Conservation (phyloP, 2,329 filamentous ascomycete species). For the Aspergillus hortae region DNA sequence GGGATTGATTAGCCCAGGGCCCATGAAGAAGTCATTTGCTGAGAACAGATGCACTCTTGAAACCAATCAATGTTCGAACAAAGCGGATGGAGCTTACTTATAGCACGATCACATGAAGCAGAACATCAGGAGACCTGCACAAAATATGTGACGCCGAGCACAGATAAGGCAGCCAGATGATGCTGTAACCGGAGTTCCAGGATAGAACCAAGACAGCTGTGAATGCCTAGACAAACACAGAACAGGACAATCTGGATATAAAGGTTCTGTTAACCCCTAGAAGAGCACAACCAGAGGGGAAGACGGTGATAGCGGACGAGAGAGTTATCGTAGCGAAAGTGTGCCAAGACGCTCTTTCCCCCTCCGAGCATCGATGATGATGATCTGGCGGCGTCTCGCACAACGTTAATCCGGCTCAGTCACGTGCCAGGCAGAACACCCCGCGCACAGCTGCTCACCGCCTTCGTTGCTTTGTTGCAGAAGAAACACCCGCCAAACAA, state of each 20-base stretch:
- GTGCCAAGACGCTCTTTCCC: constrained; percentile 20
- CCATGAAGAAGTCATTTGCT: background rate
- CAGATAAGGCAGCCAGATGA: constrained; percentile 5
- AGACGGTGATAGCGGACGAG: constrained; percentile 8
- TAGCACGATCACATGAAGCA: constrained; percentile 10
- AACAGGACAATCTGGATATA: background rate
- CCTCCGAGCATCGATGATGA: constrained; percentile 18
- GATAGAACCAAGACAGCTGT: background rate
- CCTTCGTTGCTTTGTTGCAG: constrained; percentile 17
- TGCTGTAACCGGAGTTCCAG: background rate
- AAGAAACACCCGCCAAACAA: constrained; percentile 29
- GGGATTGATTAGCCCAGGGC: background rate
- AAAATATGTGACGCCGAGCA: constrained; percentile 10
- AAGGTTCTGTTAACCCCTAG: background rate
- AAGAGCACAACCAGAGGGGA: constrained; percentile 2
- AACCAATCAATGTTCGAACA: background rate
- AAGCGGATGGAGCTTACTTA: constrained; percentile 10
- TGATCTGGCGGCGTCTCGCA: constrained; percentile 20
- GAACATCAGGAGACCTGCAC: constrained; percentile 8
- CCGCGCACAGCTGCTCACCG: constrained; percentile 22
- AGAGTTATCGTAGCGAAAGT: constrained; percentile 13
- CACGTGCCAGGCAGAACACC: constrained; percentile 26
- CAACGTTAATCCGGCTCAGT: constrained; percentile 17
- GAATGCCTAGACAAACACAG: background rate
- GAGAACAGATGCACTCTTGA: background rate